These are phyloP conservation scores for Yarrowia sp. DNA, from an alignment of 805 yeast genomes.

Conservation along the genomic window DNA sequence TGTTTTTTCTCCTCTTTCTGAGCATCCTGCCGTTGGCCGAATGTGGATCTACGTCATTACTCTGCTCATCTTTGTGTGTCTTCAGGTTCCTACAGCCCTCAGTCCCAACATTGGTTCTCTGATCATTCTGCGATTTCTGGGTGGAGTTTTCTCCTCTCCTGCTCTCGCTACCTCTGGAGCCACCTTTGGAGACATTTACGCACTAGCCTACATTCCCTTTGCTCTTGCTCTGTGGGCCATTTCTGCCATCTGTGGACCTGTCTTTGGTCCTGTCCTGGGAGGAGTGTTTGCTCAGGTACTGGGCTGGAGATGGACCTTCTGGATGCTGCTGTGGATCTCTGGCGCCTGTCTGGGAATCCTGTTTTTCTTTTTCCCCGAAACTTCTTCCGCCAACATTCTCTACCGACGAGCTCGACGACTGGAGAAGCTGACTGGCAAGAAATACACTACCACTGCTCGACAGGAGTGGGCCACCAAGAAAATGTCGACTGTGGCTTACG, in stretches of 20 bases:
- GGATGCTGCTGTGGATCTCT: background rate
- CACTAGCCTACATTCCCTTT: background rate
- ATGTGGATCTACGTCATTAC: background rate
- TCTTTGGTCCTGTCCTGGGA: background rate
- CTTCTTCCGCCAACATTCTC: background rate
- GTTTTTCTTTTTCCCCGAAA: background rate
- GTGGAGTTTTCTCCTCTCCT: background rate
- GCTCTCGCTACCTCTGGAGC: background rate
- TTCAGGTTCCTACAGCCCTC: background rate
- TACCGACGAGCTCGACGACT: background rate
- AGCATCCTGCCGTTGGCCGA: background rate
- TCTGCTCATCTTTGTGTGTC: background rate
- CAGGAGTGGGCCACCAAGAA: background rate
- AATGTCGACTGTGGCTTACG: background rate
- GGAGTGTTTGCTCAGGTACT: background rate
- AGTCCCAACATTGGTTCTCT: background rate
- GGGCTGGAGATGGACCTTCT: background rate
- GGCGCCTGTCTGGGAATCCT: background rate
- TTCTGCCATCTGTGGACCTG: background rate
- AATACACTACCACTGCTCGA: background rate
- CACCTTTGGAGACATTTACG: background rate
- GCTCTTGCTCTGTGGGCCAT: background rate
- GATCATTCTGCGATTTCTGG: background rate
- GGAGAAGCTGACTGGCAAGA: background rate
- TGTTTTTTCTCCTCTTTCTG: background rate